Base-by-base conservation (phyloP, 768 basidiomycete species). In the Boletus subparvulus region DNA sequence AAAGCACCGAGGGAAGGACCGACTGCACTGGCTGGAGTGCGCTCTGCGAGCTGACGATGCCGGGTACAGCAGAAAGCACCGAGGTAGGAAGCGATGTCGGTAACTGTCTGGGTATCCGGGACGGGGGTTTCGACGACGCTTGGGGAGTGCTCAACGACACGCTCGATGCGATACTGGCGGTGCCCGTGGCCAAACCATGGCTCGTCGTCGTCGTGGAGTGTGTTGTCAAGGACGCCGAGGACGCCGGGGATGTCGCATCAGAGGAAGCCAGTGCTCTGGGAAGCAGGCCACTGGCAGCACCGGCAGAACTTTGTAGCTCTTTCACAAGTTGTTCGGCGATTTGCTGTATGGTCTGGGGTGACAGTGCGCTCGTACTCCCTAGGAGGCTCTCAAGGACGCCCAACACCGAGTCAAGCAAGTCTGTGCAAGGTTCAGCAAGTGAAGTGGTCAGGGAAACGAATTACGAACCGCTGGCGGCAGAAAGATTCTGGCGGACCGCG, bases 51-150 rank as follows among this genome's bases (percentile, higher is more conserved):
- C 17, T 6, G 19, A 19, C 12, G 26, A 26, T 16, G 49, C 37
- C 45, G 32, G n/a, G 16, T 1, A 21, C 16, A 17, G 6, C 9
- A 12, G 55, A 33, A 40, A 40, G 33, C 28, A n/a, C 5, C 16
- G 54, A 10, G 14, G 24, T 5, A n/a, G 47, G 32, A 9, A 14
- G 39, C 4, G 3, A 14, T 1, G 40, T 6, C 35, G 58, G 28
- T 24, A 44, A 1, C 50, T 68, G 66, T 56, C 66, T 55, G 28
- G 56, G 64, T 54, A 59, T 50, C 28, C 53, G 45, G 24, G 40
- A 4, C 16, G 3, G 26, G 11, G 37, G 14, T 43, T 24, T 35
- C 21, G 47, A 33, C 30, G 63, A 37, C 21, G 48, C 16, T 50
- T 50, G 43, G 21, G 53, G 32, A 40, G 40, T 47, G 33, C 46